These are phyloP conservation scores for Colletotrichum spinosum DNA, from an alignment of 2,329 filamentous ascomycete species.

Conservation along the genomic window DNA sequence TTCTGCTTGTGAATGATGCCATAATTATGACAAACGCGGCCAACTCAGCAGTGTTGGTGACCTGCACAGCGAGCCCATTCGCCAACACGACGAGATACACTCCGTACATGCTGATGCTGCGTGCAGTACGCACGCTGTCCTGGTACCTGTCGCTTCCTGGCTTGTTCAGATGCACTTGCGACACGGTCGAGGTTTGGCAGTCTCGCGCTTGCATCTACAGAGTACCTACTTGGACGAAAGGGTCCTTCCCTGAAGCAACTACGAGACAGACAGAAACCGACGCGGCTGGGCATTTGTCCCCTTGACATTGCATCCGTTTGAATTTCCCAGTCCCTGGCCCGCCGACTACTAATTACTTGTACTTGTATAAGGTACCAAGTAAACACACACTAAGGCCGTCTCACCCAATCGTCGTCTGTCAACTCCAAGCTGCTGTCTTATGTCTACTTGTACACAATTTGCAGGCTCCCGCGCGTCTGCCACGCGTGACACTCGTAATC, in stretches of 20 bases:
- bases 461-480: slow-evolving; percentile 23
- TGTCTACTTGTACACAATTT: background rate
- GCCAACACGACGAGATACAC: no score
- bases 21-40: no score
- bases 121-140: no score
- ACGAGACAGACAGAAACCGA: slow-evolving; percentile 12
- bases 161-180: slow-evolving; percentile 16
- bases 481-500: slow-evolving; percentile 17
- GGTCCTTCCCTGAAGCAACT: slow-evolving; percentile 23
- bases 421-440: background rate
- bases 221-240: slow-evolving; percentile 3
- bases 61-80: no score
- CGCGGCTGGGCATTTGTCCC: slow-evolving; percentile 2
- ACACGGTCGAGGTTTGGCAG: no score
- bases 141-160: background rate
- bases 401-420: slow-evolving; percentile 15
- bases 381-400: background rate
- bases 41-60: no score
- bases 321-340: slow-evolving; percentile 4
- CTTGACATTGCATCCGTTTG: slow-evolving; percentile 23
- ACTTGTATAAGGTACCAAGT: no score
- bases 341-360: no score
- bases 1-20: no score
- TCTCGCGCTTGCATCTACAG: background rate
- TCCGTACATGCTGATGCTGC: no score